Evolutionary conservation across 2,329 filamentous ascomycete species (phyloP).

Genomic region (Neonectria neomacrospora): DNA sequence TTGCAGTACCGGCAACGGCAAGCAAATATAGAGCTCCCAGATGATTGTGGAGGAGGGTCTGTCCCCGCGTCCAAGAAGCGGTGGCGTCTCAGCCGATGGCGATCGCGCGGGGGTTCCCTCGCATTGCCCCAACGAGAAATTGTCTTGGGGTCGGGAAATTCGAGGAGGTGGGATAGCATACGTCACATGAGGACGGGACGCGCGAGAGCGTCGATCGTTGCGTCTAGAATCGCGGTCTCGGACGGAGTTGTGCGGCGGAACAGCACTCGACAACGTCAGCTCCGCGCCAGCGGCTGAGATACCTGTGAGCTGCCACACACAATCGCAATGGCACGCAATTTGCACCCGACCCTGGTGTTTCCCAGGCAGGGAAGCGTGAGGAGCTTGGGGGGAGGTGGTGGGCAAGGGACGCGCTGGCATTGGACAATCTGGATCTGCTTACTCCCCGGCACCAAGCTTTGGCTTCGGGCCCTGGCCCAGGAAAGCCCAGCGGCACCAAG

Average conservation of each 20-base stretch:
- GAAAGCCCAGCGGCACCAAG: constrained; percentile 17
- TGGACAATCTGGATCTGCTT: constrained; percentile 38
- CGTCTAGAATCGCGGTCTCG: constrained; percentile 31
- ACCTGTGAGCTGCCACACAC: constrained; percentile 3
- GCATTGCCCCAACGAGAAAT: constrained; percentile 13
- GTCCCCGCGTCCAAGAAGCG: constrained; percentile 16
- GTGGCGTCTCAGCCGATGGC: constrained; percentile 30
- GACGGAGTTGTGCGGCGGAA: constrained; percentile 10
- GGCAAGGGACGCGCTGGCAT: constrained; percentile 27
- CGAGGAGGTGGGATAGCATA: constrained; percentile 27
- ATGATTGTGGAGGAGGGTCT: constrained; percentile 14
- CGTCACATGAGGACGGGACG: constrained; percentile 39
- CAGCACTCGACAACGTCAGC: constrained; percentile 1
- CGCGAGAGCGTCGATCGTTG: constrained; percentile 34
- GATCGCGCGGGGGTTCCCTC: constrained; percentile 21
- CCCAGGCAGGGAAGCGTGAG: constrained; percentile 10
- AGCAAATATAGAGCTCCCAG: constrained; percentile 2
- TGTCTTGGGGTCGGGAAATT: constrained; percentile 21
- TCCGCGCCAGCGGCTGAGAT: not conserved
- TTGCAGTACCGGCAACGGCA: no score
- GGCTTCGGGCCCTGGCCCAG: constrained; percentile 16
- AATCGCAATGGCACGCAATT: constrained; percentile 19
- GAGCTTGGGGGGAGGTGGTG: constrained; percentile 27
- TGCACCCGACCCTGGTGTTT: constrained; percentile 16
- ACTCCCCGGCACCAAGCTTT: constrained; percentile 31